Base-by-base conservation (phyloP, 192 early-diverging fungal species). In the Linnemannia schmuckeri region DNA sequence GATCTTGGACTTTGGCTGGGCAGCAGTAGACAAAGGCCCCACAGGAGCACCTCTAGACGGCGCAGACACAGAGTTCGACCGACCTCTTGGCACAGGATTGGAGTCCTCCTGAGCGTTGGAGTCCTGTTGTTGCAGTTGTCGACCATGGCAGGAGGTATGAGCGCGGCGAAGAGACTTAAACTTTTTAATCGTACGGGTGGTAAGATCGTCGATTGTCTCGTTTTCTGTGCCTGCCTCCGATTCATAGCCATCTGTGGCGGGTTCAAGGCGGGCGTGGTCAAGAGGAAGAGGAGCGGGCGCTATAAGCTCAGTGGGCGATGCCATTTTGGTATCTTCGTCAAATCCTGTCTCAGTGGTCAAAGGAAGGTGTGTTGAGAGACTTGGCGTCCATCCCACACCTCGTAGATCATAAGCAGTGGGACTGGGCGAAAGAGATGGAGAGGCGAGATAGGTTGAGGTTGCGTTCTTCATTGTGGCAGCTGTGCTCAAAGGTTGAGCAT, bases 121-220 rank as follows among this genome's bases (percentile, higher is more conserved):
- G 10, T 66, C 61, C 27, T 55, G 61, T 18, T 61, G 68, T 40
- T 44, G 75, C 18, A 49, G 74, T 12, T 46, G 47, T 38, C 20
- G 66, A 22, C 5, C 55, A 42, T 44, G 35, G 49, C 46, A 75
- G 22, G 77, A 71, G 49, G 66, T 75, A 10, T 79, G 49, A 6
- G 82, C 10, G 27, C 85, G 85, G 49, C 85, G 85, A 12, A 87
- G 79, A 46, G 85, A 81, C 30, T 81, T 78, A 76, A 87, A 80
- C 70, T 76, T 80, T 70, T 78, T 87, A 17, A 87, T 81, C 22
- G 84, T 86, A 7, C 85, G 75, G 2, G 80, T 75, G 4, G 85
- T 77, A 35, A 81, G 70, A 41, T 72, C 63, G 49, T 3, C 61
- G 24, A n/a, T 63, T 0, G 20, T 17, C 27, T 73, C 73, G 15